These are phyloP conservation scores for Lobosporangium transversale DNA, from an alignment of 192 early-diverging fungal genomes.

Conservation along the genomic window DNA sequence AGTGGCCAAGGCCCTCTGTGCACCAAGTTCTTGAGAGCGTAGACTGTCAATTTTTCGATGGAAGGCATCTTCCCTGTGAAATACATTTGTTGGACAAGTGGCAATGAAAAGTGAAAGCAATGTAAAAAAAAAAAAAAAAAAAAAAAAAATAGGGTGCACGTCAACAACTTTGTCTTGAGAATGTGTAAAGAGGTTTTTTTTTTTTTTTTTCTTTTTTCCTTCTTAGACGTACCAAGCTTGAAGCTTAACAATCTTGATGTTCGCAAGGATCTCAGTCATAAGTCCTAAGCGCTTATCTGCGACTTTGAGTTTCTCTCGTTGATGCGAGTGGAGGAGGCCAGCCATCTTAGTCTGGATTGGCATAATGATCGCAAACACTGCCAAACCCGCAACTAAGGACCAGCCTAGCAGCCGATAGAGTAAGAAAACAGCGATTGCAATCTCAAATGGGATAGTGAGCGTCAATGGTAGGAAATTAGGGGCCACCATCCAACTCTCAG, in stretches of 20 bases:
- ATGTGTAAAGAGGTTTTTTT: no score
- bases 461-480: constrained; percentile 23
- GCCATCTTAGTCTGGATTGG: constrained; percentile 23
- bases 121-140: background rate
- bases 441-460: constrained; percentile 57
- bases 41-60: constrained; percentile 14
- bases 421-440: constrained; percentile 3
- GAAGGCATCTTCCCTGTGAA: constrained; percentile 33
- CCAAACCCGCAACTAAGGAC: constrained; percentile 31
- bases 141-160: background rate
- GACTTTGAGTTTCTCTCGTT: constrained; percentile 16
- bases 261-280: constrained; percentile 36
- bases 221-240: constrained; percentile 43
- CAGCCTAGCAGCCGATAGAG: constrained; percentile 40
- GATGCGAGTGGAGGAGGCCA: background rate
- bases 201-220: no score
- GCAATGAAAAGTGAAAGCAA: background rate
- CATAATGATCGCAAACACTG: constrained; percentile 14
- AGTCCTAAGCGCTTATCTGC: constrained; percentile 36
- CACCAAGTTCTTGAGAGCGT: constrained; percentile 15
- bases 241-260: constrained; percentile 47
- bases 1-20: constrained; percentile 11
- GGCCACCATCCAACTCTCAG: constrained; percentile 63
- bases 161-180: no score
- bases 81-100: background rate